Percentiles rank a stretch among this genome's conserved stretches.
Evolutionary conservation across 2,329 filamentous ascomycete genomes (phyloP).

Genomic region (Alternaria solani): DNA sequence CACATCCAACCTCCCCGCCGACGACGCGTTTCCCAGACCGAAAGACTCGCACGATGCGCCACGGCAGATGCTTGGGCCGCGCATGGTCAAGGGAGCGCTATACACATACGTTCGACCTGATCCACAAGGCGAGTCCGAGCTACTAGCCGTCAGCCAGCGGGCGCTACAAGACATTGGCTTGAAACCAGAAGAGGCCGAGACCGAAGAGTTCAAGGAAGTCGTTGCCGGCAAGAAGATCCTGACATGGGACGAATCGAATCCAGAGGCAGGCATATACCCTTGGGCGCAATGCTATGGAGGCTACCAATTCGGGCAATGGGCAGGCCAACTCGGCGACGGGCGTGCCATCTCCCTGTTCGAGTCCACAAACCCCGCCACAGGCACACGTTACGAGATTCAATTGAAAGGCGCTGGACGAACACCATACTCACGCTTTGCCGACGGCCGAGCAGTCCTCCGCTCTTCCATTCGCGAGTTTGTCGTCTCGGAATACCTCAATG

Average conservation of each 20-base stretch:
- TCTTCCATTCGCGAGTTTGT: conserved; percentile 95
- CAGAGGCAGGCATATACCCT: conserved; percentile 74
- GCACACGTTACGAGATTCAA: conserved; percentile 85
- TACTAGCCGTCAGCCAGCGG: conserved; percentile 80
- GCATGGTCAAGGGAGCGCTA: conserved; percentile 82
- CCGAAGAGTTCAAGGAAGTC: conserved; percentile 76
- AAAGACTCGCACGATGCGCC: conserved; percentile 81
- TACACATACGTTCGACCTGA: conserved; percentile 93
- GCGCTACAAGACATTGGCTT: conserved; percentile 86
- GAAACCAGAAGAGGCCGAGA: conserved; percentile 70
- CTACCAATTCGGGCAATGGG: conserved; percentile 78
- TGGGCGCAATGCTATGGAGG: conserved; percentile 99
- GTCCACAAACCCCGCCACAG: conserved; percentile 75
- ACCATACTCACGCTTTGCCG: conserved; percentile 94
- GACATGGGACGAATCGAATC: conserved; percentile 73
- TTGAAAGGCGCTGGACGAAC: conserved; percentile 93
- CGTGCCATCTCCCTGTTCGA: conserved; percentile 95
- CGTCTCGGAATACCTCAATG: conserved; percentile 87
- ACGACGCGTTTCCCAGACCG: conserved; percentile 81
- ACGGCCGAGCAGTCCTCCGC: conserved; percentile 90
- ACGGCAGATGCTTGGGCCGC: conserved; percentile 77
- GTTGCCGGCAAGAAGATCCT: conserved; percentile 84
- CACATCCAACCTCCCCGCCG: conserved; percentile 74
- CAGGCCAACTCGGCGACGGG: conserved; percentile 93
- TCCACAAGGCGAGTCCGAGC: conserved; percentile 72